A percentile compares a stretch with the other conserved stretches of the same genome.
phyloP scores from a whole-genome alignment of 306 rosid genomes.

The Ormosia semicastrata region DNA sequence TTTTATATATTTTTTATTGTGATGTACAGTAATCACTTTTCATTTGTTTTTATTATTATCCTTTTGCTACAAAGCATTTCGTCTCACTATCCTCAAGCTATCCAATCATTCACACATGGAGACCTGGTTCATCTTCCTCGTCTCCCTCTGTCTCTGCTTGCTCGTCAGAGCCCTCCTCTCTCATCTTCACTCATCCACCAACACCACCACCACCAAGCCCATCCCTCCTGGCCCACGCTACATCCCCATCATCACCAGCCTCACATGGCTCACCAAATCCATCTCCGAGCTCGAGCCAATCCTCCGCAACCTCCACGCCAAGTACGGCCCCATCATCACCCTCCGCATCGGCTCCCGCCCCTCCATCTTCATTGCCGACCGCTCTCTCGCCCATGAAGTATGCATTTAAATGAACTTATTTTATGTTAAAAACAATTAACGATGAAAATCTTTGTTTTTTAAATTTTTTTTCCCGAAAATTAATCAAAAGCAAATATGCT shows the following conservation, averaged over 20 bases:
- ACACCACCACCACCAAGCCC: neutral
- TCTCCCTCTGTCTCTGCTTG: neutral
- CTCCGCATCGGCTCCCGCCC: neutral
- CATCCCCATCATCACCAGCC: conserved; percentile 7
- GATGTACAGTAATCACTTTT: too few relatives aligned
- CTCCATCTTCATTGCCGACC: conserved; percentile 30
- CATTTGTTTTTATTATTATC: too few relatives aligned
- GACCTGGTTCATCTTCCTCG: neutral
- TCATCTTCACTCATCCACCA: neutral
- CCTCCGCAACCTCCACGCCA: conserved; percentile 13
- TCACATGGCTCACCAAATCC: neutral
- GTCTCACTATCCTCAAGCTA: too few relatives aligned
- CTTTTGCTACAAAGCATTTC: too few relatives aligned
- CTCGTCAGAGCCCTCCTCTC: neutral
- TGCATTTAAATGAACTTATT: too few relatives aligned
- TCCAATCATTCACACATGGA: neutral
- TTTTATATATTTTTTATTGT: too few relatives aligned
- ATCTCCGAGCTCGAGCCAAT: neutral
- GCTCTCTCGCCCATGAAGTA: conserved; percentile 25
- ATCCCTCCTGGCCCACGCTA: conserved; percentile 18
- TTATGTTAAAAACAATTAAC: too few relatives aligned
- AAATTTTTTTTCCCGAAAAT: too few relatives aligned
- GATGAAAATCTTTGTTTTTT: too few relatives aligned
- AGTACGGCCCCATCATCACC: conserved; percentile 31
- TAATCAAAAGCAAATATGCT: too few relatives aligned